These are phyloP conservation scores for Phragmites australis DNA, from an alignment of 176 grass and related monocot genomes.

Conservation along the genomic window DNA sequence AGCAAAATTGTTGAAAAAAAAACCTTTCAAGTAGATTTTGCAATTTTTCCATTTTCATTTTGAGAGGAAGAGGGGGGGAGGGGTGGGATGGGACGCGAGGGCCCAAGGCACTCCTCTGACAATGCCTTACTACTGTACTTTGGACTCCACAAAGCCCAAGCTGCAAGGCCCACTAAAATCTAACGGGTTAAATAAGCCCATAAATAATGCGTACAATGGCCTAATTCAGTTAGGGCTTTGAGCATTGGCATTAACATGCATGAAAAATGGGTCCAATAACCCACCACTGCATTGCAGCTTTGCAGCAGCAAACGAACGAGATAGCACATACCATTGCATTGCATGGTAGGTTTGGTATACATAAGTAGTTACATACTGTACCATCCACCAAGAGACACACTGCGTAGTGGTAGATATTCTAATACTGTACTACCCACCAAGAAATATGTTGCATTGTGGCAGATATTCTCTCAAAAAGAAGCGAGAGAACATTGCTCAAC, in stretches of 20 bases:
- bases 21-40: too few species aligned
- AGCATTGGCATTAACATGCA: not conserved
- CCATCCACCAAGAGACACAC: conserved; percentile 28
- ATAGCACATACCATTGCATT: conserved; percentile 18
- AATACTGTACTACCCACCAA: conserved; percentile 39
- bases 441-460: conserved; percentile 15
- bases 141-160: not conserved
- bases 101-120: too few species aligned
- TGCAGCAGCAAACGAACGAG: not conserved
- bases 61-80: too few species aligned
- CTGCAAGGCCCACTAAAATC: not conserved
- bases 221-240: not conserved
- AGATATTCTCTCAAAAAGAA: conserved; percentile 24
- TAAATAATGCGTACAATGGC: not conserved
- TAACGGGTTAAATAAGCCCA: too few species aligned
- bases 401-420: conserved; percentile 14
- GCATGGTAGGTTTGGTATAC: conserved; percentile 29
- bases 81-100: too few species aligned
- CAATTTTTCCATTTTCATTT: too few species aligned
- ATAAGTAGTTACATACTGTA: conserved; percentile 44
- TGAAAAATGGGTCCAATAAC: not conserved
- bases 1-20: too few species aligned
- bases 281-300: not conserved
- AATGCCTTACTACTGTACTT: too few species aligned
- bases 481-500: conserved; percentile 29